phyloP scores from a whole-genome alignment of 2,329 filamentous ascomycete genomes.

The Cytospora piceae region DNA sequence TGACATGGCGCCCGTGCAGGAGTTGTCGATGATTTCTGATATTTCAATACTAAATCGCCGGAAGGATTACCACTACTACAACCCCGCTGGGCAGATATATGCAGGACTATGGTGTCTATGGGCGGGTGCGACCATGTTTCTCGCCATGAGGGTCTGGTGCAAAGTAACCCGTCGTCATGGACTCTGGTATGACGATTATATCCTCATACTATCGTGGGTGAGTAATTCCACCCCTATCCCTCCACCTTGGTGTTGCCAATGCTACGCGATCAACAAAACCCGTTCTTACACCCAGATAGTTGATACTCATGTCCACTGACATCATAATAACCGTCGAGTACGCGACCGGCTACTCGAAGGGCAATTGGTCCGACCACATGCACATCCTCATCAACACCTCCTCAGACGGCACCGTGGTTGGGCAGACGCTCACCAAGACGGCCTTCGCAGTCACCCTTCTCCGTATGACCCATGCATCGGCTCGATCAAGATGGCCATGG shows the following conservation, averaged over 20 bases:
- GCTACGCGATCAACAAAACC: neutral
- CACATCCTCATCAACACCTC: constrained; percentile 54
- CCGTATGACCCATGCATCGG: constrained; percentile 41
- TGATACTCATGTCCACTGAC: constrained; percentile 49
- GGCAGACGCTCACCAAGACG: constrained; percentile 43
- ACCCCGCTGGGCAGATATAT: constrained; percentile 36
- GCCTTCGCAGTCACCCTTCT: constrained; percentile 44
- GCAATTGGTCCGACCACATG: constrained; percentile 56
- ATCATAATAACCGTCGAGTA: constrained; percentile 51
- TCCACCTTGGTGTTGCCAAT: neutral
- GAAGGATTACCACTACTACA: constrained; percentile 25
- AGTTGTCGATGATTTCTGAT: constrained; percentile 17
- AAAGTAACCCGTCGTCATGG: constrained; percentile 43
- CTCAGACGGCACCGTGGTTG: constrained; percentile 43
- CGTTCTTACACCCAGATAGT: constrained; percentile 34
- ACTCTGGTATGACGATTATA: constrained; percentile 46
- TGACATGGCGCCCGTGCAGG: constrained; percentile 23
- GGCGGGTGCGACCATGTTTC: constrained; percentile 38
- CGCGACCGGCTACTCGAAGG: constrained; percentile 51
- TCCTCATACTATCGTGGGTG: constrained; percentile 44
- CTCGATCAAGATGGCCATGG: constrained; percentile 41
- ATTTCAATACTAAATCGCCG: constrained; percentile 4
- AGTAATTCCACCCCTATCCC: constrained; percentile 29
- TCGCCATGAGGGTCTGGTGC: constrained; percentile 41
- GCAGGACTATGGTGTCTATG: constrained; percentile 42